Evolutionary conservation across 495 filamentous ascomycete species (phyloP).

Genomic region (Penicillium arizonense): DNA sequence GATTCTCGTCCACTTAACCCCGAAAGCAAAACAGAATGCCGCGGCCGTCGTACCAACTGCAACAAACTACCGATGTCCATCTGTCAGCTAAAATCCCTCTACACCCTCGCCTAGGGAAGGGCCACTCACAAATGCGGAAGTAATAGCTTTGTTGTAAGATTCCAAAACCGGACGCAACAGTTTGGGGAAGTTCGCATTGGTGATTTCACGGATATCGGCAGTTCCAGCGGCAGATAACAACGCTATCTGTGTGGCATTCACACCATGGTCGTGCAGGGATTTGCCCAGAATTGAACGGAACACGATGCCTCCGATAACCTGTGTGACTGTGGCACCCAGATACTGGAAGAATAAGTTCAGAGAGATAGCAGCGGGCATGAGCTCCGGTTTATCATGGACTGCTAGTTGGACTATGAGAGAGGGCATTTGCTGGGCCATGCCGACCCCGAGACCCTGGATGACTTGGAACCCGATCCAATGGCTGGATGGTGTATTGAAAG

Average conservation of each 20-base stretch:
- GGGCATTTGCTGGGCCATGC: conserved; percentile 59
- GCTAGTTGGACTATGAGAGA: conserved; percentile 57
- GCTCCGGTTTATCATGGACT: conserved; percentile 39
- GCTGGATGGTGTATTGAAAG: conserved; percentile 35
- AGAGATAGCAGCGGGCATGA: conserved; percentile 55
- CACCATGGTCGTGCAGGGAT: neutral
- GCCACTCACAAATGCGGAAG: neutral
- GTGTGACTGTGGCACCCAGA: conserved; percentile 9
- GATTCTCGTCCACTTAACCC: neutral
- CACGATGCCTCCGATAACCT: neutral
- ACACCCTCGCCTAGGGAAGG: neutral
- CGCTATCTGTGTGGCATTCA: neutral
- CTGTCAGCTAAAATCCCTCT: neutral
- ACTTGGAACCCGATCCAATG: conserved; percentile 28
- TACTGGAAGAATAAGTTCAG: conserved; percentile 57
- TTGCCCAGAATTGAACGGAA: neutral
- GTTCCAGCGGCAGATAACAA: neutral
- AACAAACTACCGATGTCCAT: neutral
- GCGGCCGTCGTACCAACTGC: neutral
- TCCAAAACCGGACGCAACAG: neutral
- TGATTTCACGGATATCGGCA: neutral
- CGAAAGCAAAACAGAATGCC: neutral
- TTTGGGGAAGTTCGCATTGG: neutral
- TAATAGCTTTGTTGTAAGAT: neutral
- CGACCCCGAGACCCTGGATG: conserved; percentile 32